Conservation (phyloP, 1,139 yeast species). For the Casaregolazyma lundiana region DNA sequence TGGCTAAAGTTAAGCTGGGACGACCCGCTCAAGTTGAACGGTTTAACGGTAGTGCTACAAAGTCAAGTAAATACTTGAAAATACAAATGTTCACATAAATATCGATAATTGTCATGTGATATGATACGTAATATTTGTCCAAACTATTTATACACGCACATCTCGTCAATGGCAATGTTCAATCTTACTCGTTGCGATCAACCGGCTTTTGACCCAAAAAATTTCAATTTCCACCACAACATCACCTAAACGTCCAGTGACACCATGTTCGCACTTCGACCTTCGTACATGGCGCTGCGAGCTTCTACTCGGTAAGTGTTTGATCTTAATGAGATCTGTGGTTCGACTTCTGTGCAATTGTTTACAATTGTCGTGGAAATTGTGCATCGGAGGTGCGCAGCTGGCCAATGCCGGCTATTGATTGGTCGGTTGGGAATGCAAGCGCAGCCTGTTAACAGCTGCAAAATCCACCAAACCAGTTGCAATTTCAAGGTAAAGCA, state of each 20-base stretch:
- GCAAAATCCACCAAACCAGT: not conserved
- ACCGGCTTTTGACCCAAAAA: slow-evolving; percentile 4
- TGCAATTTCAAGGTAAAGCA: too few relatives aligned
- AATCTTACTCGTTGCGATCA: too few relatives aligned
- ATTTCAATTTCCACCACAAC: not conserved
- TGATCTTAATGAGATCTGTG: too few relatives aligned
- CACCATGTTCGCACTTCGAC: slow-evolving; percentile 13
- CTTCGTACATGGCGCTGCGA: slow-evolving; percentile 11
- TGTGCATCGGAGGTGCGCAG: too few relatives aligned
- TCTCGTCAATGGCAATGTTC: too few relatives aligned
- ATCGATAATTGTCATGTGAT: too few relatives aligned
- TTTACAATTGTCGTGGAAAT: too few relatives aligned
- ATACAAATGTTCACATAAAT: not conserved
- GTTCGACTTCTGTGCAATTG: too few relatives aligned
- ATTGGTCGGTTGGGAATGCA: not conserved
- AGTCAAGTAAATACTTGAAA: not conserved
- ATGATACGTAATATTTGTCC: too few relatives aligned
- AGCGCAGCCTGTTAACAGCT: not conserved
- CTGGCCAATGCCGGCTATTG: not conserved
- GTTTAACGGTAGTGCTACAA: too few relatives aligned
- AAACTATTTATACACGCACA: too few relatives aligned
- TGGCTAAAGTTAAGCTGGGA: not conserved
- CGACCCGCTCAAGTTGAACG: too few relatives aligned
- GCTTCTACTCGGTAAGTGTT: slow-evolving; percentile 13
- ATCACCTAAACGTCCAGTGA: not conserved